Evolutionary conservation across 805 yeast species (phyloP).

Genomic region (Candida insectorum): DNA sequence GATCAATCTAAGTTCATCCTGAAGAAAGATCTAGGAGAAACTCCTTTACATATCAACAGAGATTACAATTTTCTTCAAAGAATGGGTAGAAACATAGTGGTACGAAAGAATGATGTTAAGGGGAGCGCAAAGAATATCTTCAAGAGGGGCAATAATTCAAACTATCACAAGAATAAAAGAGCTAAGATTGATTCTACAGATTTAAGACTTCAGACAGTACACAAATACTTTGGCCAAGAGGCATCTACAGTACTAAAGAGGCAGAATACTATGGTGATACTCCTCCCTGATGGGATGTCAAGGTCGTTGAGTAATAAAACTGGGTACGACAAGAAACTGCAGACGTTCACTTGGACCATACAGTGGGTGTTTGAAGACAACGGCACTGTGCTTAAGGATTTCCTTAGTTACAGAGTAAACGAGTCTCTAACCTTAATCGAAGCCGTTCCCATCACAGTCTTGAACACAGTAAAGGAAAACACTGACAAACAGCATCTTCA

Average conservation of each 20-base stretch:
- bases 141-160: slow-evolving; percentile 19
- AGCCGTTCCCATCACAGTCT: slow-evolving; percentile 39
- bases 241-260: slow-evolving; percentile 35
- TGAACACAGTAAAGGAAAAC: slow-evolving; percentile 12
- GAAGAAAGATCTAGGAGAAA: slow-evolving; percentile 38
- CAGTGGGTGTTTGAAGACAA: slow-evolving; percentile 56
- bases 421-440: slow-evolving; percentile 35
- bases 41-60: slow-evolving; percentile 58
- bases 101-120: slow-evolving; percentile 53
- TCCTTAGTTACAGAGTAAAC: slow-evolving; percentile 41
- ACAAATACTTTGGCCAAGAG: slow-evolving; percentile 20
- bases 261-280: slow-evolving; percentile 64
- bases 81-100: slow-evolving; percentile 56
- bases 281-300: slow-evolving; percentile 73
- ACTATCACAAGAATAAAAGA: slow-evolving; percentile 16
- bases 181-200: slow-evolving; percentile 21
- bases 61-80: slow-evolving; percentile 75
- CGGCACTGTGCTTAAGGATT: slow-evolving; percentile 24
- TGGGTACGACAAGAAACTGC: slow-evolving; percentile 61
- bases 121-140: slow-evolving; percentile 40
- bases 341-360: slow-evolving; percentile 72
- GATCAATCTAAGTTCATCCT: slow-evolving; percentile 60
- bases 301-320: slow-evolving; percentile 62
- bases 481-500: slow-evolving; percentile 23
- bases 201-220: slow-evolving; percentile 20